phyloP scores from a whole-genome alignment of 306 rosid species.

The Vicia villosa region DNA sequence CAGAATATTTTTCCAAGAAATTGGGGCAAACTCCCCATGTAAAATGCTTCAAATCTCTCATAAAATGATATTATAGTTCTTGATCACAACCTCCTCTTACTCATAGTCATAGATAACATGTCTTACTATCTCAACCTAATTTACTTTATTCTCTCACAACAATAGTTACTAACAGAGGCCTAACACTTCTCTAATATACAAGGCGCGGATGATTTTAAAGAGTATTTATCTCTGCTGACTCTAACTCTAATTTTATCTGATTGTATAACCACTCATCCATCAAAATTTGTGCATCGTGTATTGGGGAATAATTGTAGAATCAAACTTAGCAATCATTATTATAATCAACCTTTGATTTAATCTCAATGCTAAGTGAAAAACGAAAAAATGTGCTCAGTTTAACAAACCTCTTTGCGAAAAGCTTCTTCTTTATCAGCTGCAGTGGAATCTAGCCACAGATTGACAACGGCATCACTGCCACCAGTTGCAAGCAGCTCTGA shows the following conservation, averaged over 20 bases:
- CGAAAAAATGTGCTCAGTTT: not conserved
- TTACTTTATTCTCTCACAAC: not conserved
- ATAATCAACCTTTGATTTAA: not conserved
- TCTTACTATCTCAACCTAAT: not conserved
- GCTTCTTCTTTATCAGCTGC: conserved; percentile 86
- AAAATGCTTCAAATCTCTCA: conserved; percentile 9
- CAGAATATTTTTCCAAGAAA: not conserved
- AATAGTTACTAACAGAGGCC: not conserved
- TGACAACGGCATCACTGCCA: conserved; percentile 81
- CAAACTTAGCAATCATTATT: conserved; percentile 12
- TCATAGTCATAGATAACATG: conserved; percentile 5
- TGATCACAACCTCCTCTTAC: not conserved
- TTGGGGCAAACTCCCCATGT: not conserved
- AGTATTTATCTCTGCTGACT: not conserved
- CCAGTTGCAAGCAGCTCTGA: conserved; percentile 96
- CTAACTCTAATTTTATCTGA: not conserved
- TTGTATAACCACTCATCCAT: not conserved
- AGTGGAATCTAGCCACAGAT: conserved; percentile 87
- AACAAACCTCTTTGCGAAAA: conserved; percentile 73
- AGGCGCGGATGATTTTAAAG: not conserved
- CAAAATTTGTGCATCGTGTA: not conserved
- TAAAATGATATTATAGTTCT: not conserved
- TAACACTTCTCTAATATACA: not conserved
- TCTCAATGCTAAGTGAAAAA: not conserved
- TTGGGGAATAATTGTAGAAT: conserved; percentile 2